phyloP scores from a whole-genome alignment of 768 basidiomycete species.

The Amanita rubescens region DNA sequence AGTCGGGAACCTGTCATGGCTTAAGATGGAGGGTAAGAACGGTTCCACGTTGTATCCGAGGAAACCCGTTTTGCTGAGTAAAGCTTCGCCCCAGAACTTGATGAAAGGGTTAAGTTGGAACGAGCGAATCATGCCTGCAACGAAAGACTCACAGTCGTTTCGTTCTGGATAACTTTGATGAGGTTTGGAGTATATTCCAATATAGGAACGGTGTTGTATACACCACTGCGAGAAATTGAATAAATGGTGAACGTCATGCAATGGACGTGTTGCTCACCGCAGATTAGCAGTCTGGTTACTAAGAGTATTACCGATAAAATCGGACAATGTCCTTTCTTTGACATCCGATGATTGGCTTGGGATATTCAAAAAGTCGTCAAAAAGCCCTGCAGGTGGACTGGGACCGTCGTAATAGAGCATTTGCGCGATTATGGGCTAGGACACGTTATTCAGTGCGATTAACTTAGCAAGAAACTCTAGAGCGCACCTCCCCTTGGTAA shows the following conservation, averaged over 20 bases:
- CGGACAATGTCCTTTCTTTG: constrained; percentile 25
- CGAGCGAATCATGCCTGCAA: not conserved
- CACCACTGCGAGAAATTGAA: constrained; percentile 12
- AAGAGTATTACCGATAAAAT: constrained; percentile 26
- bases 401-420: constrained; percentile 44
- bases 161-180: constrained; percentile 27
- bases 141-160: constrained; percentile 22
- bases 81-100: not conserved
- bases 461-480: not conserved
- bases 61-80: not conserved
- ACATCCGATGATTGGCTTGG: constrained; percentile 25
- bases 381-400: constrained; percentile 33
- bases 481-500: constrained; percentile 24
- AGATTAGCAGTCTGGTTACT: constrained; percentile 19
- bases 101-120: not conserved
- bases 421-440: not conserved
- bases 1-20: constrained; percentile 26
- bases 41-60: constrained; percentile 36
- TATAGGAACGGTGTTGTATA: constrained; percentile 31
- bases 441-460: not conserved
- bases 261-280: constrained; percentile 5
- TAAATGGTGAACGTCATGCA: constrained; percentile 7
- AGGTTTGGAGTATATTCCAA: constrained; percentile 21
- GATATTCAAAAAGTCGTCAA: constrained; percentile 38
- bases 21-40: constrained; percentile 33